Evolutionary conservation across 2,329 filamentous ascomycete genomes (phyloP).

Genomic region (Didymella glomerata): DNA sequence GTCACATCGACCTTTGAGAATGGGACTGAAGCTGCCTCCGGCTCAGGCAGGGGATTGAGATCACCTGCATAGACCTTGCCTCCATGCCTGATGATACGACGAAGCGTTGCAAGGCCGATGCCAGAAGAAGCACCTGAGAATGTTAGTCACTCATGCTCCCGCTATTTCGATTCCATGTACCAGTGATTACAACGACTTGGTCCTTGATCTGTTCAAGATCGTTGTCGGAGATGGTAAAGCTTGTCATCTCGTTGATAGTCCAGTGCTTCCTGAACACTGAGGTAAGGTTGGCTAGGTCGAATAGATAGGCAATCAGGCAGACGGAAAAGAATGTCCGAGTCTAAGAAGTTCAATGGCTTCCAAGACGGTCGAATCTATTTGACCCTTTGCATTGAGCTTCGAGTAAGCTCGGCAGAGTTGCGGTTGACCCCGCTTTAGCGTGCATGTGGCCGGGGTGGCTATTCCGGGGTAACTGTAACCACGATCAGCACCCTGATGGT

Average conservation of each 20-base stretch:
- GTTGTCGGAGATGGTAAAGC: slow-evolving; percentile 57
- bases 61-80: slow-evolving; percentile 66
- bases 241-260: slow-evolving; percentile 34
- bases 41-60: slow-evolving; percentile 54
- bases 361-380: background rate
- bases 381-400: slow-evolving; percentile 5
- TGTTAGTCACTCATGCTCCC: background rate
- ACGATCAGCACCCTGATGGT: background rate
- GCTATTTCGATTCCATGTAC: slow-evolving; percentile 38
- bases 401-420: slow-evolving; percentile 10
- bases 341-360: background rate
- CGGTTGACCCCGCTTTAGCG: slow-evolving; percentile 19
- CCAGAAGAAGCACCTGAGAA: slow-evolving; percentile 64
- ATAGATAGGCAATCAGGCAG: background rate
- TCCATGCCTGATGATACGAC: slow-evolving; percentile 61
- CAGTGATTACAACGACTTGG: slow-evolving; percentile 64
- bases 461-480: background rate
- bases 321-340: background rate
- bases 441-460: slow-evolving; percentile 5
- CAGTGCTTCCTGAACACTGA: background rate
- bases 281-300: background rate
- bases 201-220: slow-evolving; percentile 56
- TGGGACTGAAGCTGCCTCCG: slow-evolving; percentile 31
- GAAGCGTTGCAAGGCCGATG: slow-evolving; percentile 66
- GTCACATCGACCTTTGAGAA: slow-evolving; percentile 47